Percentiles rank a stretch among this genome's conserved stretches.
These are phyloP conservation scores for Leucaena leucocephala DNA, from an alignment of 306 rosid species.

Conservation along the genomic window DNA sequence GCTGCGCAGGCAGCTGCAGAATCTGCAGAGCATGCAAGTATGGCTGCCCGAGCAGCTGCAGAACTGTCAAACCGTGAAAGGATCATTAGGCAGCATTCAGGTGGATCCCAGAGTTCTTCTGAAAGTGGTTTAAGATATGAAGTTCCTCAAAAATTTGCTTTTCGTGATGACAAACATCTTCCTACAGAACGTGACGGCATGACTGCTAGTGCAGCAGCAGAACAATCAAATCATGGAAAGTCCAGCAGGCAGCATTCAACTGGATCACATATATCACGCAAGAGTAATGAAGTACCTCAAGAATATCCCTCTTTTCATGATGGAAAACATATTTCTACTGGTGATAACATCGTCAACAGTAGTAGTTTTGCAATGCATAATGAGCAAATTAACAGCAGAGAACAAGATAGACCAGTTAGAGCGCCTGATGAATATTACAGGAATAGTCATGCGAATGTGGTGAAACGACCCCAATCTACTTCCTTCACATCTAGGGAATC, in stretches of 20 bases:
- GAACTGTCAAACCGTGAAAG: slow-evolving; percentile 74
- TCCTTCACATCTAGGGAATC: slow-evolving; percentile 36
- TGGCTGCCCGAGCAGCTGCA: slow-evolving; percentile 99
- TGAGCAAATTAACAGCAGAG: slow-evolving; percentile 35
- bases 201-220: not conserved
- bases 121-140: slow-evolving; percentile 42
- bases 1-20: slow-evolving; percentile 99
- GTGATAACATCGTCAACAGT: slow-evolving; percentile 31
- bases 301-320: slow-evolving; percentile 38
- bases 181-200: slow-evolving; percentile 27
- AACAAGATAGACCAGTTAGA: slow-evolving; percentile 46
- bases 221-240: not conserved
- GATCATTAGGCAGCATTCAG: slow-evolving; percentile 49
- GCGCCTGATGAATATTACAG: slow-evolving; percentile 33
- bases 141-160: slow-evolving; percentile 43
- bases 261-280: slow-evolving; percentile 47
- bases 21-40: slow-evolving; percentile 88
- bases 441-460: slow-evolving; percentile 42
- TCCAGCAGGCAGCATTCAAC: slow-evolving; percentile 52
- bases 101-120: slow-evolving; percentile 51
- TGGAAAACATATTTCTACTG: slow-evolving; percentile 43
- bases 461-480: slow-evolving; percentile 43
- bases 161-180: slow-evolving; percentile 34
- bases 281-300: slow-evolving; percentile 45
- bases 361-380: slow-evolving; percentile 44